phyloP scores from a whole-genome alignment of 495 filamentous ascomycete species.

The Chaetomidium leptoderma region DNA sequence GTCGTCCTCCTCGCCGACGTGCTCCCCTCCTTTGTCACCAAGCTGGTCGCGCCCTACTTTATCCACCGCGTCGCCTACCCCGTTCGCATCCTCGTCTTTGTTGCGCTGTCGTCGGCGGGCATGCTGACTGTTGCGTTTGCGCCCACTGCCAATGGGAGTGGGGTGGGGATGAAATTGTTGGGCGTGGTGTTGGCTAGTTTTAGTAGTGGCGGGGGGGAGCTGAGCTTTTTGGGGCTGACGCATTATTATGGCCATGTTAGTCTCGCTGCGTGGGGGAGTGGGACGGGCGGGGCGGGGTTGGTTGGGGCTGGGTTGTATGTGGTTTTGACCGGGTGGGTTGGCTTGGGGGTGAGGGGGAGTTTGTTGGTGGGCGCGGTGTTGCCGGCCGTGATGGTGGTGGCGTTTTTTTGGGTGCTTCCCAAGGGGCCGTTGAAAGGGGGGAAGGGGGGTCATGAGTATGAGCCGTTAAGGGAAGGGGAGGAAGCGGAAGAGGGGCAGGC shows the following conservation, averaged over 20 bases:
- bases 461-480: slow-evolving; percentile 34
- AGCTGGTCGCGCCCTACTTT: slow-evolving; percentile 86
- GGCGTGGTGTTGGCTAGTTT: slow-evolving; percentile 84
- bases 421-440: slow-evolving; percentile 48
- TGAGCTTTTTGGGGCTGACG: slow-evolving; percentile 84
- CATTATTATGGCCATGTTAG: slow-evolving; percentile 92
- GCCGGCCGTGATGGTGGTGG: slow-evolving; percentile 75
- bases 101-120: slow-evolving; percentile 64
- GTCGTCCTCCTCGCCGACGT: slow-evolving; percentile 92
- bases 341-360: slow-evolving; percentile 63
- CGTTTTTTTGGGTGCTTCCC: slow-evolving; percentile 80
- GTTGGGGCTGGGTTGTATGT: slow-evolving; percentile 85
- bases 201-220: slow-evolving; percentile 77
- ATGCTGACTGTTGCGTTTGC: slow-evolving; percentile 87
- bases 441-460: slow-evolving; percentile 44
- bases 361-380: slow-evolving; percentile 72
- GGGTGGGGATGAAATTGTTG: slow-evolving; percentile 65
- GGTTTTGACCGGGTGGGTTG: slow-evolving; percentile 71
- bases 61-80: slow-evolving; percentile 82
- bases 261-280: slow-evolving; percentile 87
- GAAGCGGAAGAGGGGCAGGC: slow-evolving; percentile 30
- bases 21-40: slow-evolving; percentile 80
- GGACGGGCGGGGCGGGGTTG: slow-evolving; percentile 86
- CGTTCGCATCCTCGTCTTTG: slow-evolving; percentile 67
- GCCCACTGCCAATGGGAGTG: slow-evolving; percentile 54